Base-by-base conservation (phyloP, 768 basidiomycete genomes). In the Suillus americanus region DNA sequence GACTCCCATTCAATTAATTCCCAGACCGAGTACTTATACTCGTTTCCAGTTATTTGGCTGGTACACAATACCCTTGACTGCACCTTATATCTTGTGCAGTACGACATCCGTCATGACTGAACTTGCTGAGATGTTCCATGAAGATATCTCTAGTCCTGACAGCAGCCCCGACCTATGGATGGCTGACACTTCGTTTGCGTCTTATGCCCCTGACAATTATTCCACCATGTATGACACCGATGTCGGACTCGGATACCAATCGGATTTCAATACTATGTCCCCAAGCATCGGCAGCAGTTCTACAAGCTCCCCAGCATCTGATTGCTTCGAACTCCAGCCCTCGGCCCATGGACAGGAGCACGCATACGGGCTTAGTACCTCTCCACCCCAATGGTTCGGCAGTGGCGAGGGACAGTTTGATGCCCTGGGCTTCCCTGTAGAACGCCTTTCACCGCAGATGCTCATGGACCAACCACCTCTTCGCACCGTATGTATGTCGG, bases 401-500 rank as follows among this genome's bases (percentile, higher is more conserved):
- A 28, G 9, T 25, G 38, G 38, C 28, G 12, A 40, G 12, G 57
- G 38, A 3, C 57, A 28, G 25, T 40, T 60, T 40, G 28, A 60
- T 23, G 20, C 20, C 14, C 9, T 62, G 18, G 40, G 57, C 12
- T 20, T 28, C 25, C 28, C 8, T 41, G 25, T 18, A 5, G 25
- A 59, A 20, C 57, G 6, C 56, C 56, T 38, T 28, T 38, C 56
- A 25, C 37, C 37, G 25, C 57, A 59, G 25, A 20, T 59, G 23
- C 20, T 57, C 16, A 13, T 6, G 40, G 40, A 59, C 10, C 57
- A 59, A 59, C 18, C 55, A 14, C 64, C 63, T 8, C 73, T 63
- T 25, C 63, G 62, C 10, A 75, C 74, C 37, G 72, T 77, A 0
- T 68, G 61, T 33, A 71, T 68, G 59, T 61, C 74, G 5, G 75